Base-by-base conservation (phyloP, 805 yeast species). In the Kuraishia hungarica region DNA sequence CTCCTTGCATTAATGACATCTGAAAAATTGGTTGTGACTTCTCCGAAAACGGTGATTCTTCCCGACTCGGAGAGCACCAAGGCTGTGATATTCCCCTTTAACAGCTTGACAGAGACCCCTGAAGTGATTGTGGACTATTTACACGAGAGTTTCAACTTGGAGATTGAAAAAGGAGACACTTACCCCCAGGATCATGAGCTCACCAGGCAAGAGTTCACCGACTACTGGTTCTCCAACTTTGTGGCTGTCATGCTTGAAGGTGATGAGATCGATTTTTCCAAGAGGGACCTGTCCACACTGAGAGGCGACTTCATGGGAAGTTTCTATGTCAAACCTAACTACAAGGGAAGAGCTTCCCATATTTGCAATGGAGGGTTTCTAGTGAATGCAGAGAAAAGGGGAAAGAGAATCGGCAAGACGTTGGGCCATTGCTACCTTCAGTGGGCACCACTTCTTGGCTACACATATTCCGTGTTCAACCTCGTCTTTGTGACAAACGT, bases 281-380 rank as follows among this genome's bases (percentile, higher is more conserved):
- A 8, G 35, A 54, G 53, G n/a, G 67, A 58, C 20, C 64, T 57
- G 23, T 59, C 63, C 5, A 73, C 74, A 51, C 82, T 86, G 83
- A 70, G 73, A 3, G 64, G 72, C 0, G 59, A 61, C 6, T 79
- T 83, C 57, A 66, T 89, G 50, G 97, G 97, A 1, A 80, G 87
- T 1, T 87, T 85, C 66, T 88, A 86, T 67, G 75, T 91, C 62
- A 90, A 88, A 64, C 97, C 98, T 19, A 92, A 92, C 68, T 92
- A 91, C 65, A 70, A 76, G 1, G 97, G 96, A 8, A 78, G 96
- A 56, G 85, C 93, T 59, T 82, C 94, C 0, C 97, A 92, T 63
- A 85, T 82, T 28, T 89, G 97, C 63, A 92, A 92, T 66, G 97
- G 84, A 0, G 97, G 96, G 0, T 92, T 92, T 64, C 66, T 90